phyloP scores from a whole-genome alignment of 805 yeast genomes.

The Ogataea sp. region DNA sequence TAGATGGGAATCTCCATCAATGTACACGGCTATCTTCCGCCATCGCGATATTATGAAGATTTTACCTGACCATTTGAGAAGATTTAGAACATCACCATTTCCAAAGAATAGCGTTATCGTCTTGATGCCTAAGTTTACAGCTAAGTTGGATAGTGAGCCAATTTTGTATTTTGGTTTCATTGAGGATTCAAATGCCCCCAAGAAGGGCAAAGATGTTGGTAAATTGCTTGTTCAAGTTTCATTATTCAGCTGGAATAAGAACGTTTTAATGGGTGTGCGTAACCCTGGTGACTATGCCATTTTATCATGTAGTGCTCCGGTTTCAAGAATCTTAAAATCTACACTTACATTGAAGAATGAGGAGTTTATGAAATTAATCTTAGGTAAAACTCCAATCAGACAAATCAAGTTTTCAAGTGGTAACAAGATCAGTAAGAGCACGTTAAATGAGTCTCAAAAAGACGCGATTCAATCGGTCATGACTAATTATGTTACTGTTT shows the following conservation, averaged over 20 bases:
- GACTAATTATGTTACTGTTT: constrained; percentile 46
- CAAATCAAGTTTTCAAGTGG: constrained; percentile 46
- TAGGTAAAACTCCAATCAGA: constrained; percentile 21
- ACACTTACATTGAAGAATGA: constrained; percentile 51
- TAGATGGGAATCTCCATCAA: constrained; percentile 26
- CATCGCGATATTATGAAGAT: constrained; percentile 42
- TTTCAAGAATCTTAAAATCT: constrained; percentile 55
- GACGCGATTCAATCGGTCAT: constrained; percentile 66
- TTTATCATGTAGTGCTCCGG: constrained; percentile 56
- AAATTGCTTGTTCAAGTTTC: not conserved
- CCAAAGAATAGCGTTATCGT: constrained; percentile 50
- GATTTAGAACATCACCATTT: constrained; percentile 53
- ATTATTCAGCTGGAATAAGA: constrained; percentile 1
- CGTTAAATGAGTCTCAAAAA: constrained; percentile 62
- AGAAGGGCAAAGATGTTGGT: constrained; percentile 12
- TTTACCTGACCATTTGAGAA: constrained; percentile 42
- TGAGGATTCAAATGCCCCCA: constrained; percentile 32
- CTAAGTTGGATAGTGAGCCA: constrained; percentile 21
- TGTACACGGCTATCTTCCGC: constrained; percentile 34
- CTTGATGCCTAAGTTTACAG: constrained; percentile 36
- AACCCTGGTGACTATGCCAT: constrained; percentile 19
- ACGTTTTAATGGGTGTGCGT: not conserved
- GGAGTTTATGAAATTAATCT: constrained; percentile 32
- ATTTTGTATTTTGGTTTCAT: constrained; percentile 56
- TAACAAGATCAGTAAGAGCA: constrained; percentile 38